Conservation (phyloP, 2,329 filamentous ascomycete species). For the Hypoxylon sp. region DNA sequence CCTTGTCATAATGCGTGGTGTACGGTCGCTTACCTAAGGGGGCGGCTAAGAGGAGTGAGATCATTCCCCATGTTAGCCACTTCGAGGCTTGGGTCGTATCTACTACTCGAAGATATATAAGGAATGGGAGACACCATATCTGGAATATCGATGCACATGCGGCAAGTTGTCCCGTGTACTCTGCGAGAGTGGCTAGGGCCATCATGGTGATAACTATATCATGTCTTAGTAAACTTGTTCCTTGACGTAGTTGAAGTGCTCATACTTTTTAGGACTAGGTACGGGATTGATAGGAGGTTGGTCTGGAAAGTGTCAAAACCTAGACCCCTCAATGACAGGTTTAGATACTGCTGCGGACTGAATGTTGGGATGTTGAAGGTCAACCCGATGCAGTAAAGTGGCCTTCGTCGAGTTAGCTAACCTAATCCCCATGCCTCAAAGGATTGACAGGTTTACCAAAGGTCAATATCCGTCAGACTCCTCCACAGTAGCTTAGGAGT, state of each 20-base stretch:
- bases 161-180: slow-evolving; percentile 62
- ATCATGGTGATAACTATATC: slow-evolving; percentile 53
- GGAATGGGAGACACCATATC: slow-evolving; percentile 71
- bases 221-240: slow-evolving; percentile 5
- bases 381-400: slow-evolving; percentile 55
- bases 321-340: slow-evolving; percentile 62
- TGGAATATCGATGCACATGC: slow-evolving; percentile 62
- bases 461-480: slow-evolving; percentile 63
- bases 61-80: slow-evolving; percentile 59
- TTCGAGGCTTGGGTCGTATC: slow-evolving; percentile 55
- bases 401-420: slow-evolving; percentile 38
- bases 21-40: slow-evolving; percentile 52
- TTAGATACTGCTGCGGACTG: slow-evolving; percentile 62
- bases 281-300: slow-evolving; percentile 67
- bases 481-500: slow-evolving; percentile 61
- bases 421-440: no score
- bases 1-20: not conserved
- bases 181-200: slow-evolving; percentile 54
- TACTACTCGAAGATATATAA: slow-evolving; percentile 62
- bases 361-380: slow-evolving; percentile 61
- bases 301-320: slow-evolving; percentile 66
- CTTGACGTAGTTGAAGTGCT: not conserved
- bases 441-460: slow-evolving; percentile 54
- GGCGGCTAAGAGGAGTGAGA: slow-evolving; percentile 56
- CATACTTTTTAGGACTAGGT: slow-evolving; percentile 52